Evolutionary conservation across 495 filamentous ascomycete genomes (phyloP).

Genomic region (Podospora pseudopauciseta): DNA sequence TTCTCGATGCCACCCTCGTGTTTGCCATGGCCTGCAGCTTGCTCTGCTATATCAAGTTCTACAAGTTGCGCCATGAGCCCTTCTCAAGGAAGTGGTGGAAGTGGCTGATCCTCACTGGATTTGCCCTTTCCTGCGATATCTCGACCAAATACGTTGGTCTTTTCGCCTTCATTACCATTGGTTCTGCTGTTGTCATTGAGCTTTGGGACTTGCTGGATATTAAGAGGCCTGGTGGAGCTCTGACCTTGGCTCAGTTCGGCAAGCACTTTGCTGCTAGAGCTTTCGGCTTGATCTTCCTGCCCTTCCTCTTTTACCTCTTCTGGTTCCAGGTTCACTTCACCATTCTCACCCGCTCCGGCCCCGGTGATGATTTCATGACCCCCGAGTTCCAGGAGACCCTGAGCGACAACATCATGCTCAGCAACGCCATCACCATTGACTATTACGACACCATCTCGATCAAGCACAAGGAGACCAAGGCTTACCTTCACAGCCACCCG

Average conservation of each 20-base stretch:
- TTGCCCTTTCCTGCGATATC: slow-evolving; percentile 93
- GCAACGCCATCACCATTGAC: slow-evolving; percentile 77
- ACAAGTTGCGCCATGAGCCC: slow-evolving; percentile 86
- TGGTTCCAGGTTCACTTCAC: slow-evolving; percentile 99
- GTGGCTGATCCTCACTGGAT: slow-evolving; percentile 92
- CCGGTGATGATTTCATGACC: slow-evolving; percentile 98
- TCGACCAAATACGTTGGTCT: slow-evolving; percentile 97
- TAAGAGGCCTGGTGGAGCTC: slow-evolving; percentile 70
- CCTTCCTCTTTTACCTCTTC: slow-evolving; percentile 97
- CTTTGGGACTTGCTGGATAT: slow-evolving; percentile 92
- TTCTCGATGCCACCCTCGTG: slow-evolving; percentile 91
- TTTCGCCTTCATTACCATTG: slow-evolving; percentile 97
- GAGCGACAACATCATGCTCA: slow-evolving; percentile 86
- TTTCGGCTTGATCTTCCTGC: slow-evolving; percentile 78
- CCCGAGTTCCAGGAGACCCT: slow-evolving; percentile 97
- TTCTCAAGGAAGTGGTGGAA: slow-evolving; percentile 99
- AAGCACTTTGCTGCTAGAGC: slow-evolving; percentile 88
- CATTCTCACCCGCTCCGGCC: slow-evolving; percentile 81
- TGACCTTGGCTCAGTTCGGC: slow-evolving; percentile 72
- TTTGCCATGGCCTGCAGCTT: slow-evolving; percentile 93
- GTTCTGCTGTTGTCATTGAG: slow-evolving; percentile 87
- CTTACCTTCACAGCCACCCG: slow-evolving; percentile 88
- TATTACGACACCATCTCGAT: slow-evolving; percentile 88
- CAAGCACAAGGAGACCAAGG: slow-evolving; percentile 94
- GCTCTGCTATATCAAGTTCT: slow-evolving; percentile 92